Conservation (phyloP, 306 rosid genomes). For the Lupinus albus region DNA sequence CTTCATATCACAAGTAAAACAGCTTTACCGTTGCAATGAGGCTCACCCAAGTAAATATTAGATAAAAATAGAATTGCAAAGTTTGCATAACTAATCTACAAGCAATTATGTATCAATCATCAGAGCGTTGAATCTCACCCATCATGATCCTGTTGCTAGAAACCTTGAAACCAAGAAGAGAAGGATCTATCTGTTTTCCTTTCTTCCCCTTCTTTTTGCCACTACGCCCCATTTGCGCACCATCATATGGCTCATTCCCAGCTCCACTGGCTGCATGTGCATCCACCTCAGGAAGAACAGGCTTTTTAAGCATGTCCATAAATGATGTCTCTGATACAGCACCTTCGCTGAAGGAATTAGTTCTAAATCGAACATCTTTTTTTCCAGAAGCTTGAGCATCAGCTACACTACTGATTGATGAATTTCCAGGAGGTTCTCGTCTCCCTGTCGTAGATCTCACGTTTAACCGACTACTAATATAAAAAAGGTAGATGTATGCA, state of each 20-base stretch:
- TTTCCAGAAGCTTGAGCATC: conserved; percentile 56
- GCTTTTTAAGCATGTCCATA: conserved; percentile 70
- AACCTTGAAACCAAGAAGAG: conserved; percentile 76
- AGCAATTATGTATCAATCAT: conserved; percentile 48
- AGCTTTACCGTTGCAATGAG: too few relatives aligned
- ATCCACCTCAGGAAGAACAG: conserved; percentile 56
- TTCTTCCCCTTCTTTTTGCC: conserved; percentile 80
- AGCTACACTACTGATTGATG: conserved; percentile 35
- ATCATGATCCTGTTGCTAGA: conserved; percentile 74
- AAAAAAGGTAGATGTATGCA: too few relatives aligned
- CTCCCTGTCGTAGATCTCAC: conserved; percentile 43
- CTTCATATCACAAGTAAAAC: too few relatives aligned
- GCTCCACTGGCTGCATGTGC: conserved; percentile 46
- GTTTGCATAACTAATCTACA: conserved; percentile 36
- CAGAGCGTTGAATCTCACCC: conserved; percentile 79
- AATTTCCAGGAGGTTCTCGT: conserved; percentile 44
- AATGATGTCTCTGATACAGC: conserved; percentile 67
- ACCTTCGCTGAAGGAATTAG: conserved; percentile 61
- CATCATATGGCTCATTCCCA: conserved; percentile 50
- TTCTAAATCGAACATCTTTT: conserved; percentile 55
- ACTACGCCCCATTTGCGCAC: conserved; percentile 54
- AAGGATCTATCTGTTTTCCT: conserved; percentile 76
- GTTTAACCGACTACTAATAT: conserved; percentile 20
- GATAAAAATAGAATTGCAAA: not conserved
- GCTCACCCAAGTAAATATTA: conserved; percentile 8